Conservation (phyloP, 306 rosid genomes). For the Quillaja saponaria region DNA sequence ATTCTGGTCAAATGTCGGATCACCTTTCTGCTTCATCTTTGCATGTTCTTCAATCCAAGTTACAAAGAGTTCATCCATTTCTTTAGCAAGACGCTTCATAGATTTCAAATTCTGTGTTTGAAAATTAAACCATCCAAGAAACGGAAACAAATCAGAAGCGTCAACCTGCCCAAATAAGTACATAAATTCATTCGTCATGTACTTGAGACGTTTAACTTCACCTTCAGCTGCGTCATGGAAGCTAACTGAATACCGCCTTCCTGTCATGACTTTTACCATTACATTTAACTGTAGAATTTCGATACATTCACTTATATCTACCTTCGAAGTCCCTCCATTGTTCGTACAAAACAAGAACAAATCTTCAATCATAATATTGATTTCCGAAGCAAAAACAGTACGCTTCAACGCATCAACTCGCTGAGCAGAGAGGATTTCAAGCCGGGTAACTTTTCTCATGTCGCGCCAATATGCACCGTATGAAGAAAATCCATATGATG, state of each 20-base stretch:
- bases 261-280: constrained; percentile 14
- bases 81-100: no score
- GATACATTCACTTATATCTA: constrained; percentile 27
- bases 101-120: no score
- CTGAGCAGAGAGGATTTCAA: constrained; percentile 32
- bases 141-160: background rate
- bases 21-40: no score
- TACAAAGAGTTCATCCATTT: no score
- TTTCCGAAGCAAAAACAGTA: constrained; percentile 17
- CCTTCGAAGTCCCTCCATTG: background rate
- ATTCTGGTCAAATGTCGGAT: no score
- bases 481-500: constrained; percentile 14
- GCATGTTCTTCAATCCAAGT: no score
- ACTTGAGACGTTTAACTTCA: no score
- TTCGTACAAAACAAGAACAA: constrained; percentile 4
- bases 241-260: background rate
- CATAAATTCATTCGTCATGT: no score
- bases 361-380: constrained; percentile 8
- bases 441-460: constrained; percentile 26
- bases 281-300: constrained; percentile 22
- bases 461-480: constrained; percentile 42
- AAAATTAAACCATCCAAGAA: no score
- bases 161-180: background rate
- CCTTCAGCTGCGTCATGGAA: background rate
- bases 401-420: constrained; percentile 11